Base-by-base conservation (phyloP, 1,284 basidiomycete species). In the Fomitopsis palustris region DNA sequence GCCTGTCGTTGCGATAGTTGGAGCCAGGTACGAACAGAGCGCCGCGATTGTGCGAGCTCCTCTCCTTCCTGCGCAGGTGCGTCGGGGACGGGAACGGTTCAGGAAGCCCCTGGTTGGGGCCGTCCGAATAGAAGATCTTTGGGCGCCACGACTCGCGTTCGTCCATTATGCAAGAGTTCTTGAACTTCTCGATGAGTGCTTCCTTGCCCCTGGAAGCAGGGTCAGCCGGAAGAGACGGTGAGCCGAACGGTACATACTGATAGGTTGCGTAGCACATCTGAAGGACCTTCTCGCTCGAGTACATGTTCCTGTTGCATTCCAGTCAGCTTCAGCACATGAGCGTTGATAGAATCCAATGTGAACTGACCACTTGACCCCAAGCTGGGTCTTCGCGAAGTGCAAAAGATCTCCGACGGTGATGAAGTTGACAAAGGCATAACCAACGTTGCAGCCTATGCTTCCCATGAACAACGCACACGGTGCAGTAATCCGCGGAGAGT, bases 231-330 rank as follows among this genome's bases (percentile, higher is more conserved):
- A 57, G 54, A 56, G 29, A 21, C 10, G 27, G 53, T 42, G 38
- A 23, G 27, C 27, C 37, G 19, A 21, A 14, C 25, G 16, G 12
- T 27, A 81, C 86, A 59, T 66, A 90, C 88, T 93, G 92, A 66
- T 91, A 92, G 63, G 90, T 92, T 2, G 92, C 92, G 67, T 93
- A 94, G 63, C 86, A 87, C 87, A 93, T 91, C 66, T 92, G 88
- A 33, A 93, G 74, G 14, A 92, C 85, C 70, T 95, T 95, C 72
- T 94, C 90, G 59, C 90, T 92, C 16, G 88, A 89, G 72, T 90
- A 92, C 84, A 92, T 86, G 69, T 93, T 92, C 91, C 90, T 91
- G 66, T 86, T 61, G 35, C 54, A 31, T 16, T 52, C n/a, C 43
- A 37, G n/a, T n/a, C n/a, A n/a, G n/a, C 39, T 14, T 10, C 27